Percentiles rank a stretch among this genome's conserved stretches.
phyloP scores from a whole-genome alignment of 768 basidiomycete species.

The Mycena sanguinolenta region DNA sequence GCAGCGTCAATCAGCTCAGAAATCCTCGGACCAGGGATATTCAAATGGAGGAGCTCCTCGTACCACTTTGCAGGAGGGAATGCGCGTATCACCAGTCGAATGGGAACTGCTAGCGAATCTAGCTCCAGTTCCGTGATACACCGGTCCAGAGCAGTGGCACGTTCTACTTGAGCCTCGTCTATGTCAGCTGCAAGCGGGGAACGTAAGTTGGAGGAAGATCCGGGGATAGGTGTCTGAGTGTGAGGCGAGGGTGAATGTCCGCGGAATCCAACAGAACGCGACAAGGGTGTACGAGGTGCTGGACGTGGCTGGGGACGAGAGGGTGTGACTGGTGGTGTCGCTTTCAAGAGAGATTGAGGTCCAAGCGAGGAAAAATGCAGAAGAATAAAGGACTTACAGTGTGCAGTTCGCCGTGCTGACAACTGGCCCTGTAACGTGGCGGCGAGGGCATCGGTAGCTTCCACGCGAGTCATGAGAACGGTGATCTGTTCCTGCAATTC shows the following conservation, averaged over 20 bases:
- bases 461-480: background rate
- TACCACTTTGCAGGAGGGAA: background rate
- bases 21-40: background rate
- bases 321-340: too few relatives aligned
- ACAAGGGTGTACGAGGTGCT: background rate
- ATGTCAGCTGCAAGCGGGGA: background rate
- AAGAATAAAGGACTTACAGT: background rate
- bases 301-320: too few relatives aligned
- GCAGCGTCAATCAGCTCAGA: background rate
- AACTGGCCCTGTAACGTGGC: background rate
- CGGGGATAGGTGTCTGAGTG: background rate
- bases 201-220: background rate
- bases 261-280: too few relatives aligned
- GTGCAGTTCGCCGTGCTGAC: background rate
- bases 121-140: background rate
- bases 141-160: background rate
- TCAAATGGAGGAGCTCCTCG: background rate
- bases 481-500: background rate
- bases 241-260: background rate
- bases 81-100: background rate
- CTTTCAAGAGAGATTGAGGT: too few relatives aligned
- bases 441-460: background rate
- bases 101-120: background rate
- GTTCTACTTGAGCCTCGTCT: background rate
- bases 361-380: background rate